A percentile compares a stretch with the other conserved stretches of the same genome.
These are phyloP conservation scores for Vitis hybrid DNA, from an alignment of 177 flowering plant species.

Conservation along the genomic window DNA sequence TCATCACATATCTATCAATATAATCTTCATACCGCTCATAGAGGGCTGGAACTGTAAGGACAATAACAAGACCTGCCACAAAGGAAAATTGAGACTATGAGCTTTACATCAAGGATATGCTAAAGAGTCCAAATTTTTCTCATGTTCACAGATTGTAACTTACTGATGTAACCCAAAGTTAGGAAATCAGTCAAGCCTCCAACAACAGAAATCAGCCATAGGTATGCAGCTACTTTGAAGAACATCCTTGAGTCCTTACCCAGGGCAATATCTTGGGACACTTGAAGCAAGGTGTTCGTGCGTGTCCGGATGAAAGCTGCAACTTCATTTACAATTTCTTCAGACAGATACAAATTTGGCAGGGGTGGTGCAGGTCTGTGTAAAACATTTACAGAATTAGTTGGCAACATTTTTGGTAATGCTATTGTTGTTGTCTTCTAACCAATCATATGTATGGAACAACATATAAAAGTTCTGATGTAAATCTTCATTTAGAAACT, in stretches of 20 bases:
- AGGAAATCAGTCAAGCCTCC: conserved; percentile 73
- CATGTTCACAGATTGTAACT: conserved; percentile 27
- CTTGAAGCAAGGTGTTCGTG: conserved; percentile 50
- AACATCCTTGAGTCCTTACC: conserved; percentile 73
- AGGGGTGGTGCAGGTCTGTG: conserved; percentile 91
- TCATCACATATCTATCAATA: conserved; percentile 42
- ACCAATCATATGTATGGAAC: neutral
- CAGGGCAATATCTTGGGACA: conserved; percentile 63
- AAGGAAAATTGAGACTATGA: conserved; percentile 1
- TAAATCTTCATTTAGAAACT: neutral
- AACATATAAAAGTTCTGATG: neutral
- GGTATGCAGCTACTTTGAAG: conserved; percentile 53
- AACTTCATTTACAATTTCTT: conserved; percentile 57
- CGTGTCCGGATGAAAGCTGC: conserved; percentile 43
- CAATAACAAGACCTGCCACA: conserved; percentile 60
- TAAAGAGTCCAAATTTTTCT: too few relatives aligned
- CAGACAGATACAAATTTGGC: conserved; percentile 70
- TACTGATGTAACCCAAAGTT: conserved; percentile 72
- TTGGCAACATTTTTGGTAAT: neutral
- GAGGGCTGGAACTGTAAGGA: conserved; percentile 71
- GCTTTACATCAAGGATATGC: too few relatives aligned
- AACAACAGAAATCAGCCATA: conserved; percentile 55
- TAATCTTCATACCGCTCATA: conserved; percentile 75
- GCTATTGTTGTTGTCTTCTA: neutral
- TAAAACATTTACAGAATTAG: conserved; percentile 8